Evolutionary conservation across 2,329 filamentous ascomycete genomes (phyloP).

Genomic region (Simplicillium sp.): DNA sequence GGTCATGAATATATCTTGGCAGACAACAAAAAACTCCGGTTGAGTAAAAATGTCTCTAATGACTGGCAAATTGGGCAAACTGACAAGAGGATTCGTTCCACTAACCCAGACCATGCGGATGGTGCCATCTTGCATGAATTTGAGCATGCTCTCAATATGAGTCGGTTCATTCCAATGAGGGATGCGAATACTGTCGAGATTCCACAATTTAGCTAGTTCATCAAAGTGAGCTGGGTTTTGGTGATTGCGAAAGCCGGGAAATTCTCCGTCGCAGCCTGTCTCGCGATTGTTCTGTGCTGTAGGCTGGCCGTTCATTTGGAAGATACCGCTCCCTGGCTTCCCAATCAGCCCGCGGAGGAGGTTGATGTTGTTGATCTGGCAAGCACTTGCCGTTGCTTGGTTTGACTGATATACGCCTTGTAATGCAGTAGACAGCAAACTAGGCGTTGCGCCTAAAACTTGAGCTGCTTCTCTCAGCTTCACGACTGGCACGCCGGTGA

Average conservation of each 20-base stretch:
- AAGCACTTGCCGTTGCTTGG: conserved; percentile 27
- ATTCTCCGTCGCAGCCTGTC: conserved; percentile 26
- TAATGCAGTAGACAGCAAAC: conserved; percentile 24
- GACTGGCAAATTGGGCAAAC: conserved; percentile 21
- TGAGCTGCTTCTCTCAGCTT: too few species aligned
- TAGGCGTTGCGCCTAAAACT: too few species aligned
- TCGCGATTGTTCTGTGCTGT: conserved; percentile 29
- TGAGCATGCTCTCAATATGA: conserved; percentile 24
- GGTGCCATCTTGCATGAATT: conserved; percentile 20
- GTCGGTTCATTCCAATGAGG: conserved; percentile 28
- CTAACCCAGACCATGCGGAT: conserved; percentile 27
- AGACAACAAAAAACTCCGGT: conserved; percentile 21
- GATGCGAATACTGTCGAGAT: conserved; percentile 20
- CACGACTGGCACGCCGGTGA: too few species aligned
- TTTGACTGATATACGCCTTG: conserved; percentile 30
- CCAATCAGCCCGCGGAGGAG: conserved; percentile 24
- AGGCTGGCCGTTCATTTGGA: conserved; percentile 29
- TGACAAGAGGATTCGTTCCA: conserved; percentile 27
- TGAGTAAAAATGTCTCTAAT: conserved; percentile 19
- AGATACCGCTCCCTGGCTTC: conserved; percentile 21
- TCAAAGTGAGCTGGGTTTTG: conserved; percentile 23
- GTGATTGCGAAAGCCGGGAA: conserved; percentile 24
- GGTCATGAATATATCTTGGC: conserved; percentile 25
- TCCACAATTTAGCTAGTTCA: conserved; percentile 25
- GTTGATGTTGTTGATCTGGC: conserved; percentile 30